Conservation (phyloP, 345 rosid genomes). For the Boechera divaricarpa region DNA sequence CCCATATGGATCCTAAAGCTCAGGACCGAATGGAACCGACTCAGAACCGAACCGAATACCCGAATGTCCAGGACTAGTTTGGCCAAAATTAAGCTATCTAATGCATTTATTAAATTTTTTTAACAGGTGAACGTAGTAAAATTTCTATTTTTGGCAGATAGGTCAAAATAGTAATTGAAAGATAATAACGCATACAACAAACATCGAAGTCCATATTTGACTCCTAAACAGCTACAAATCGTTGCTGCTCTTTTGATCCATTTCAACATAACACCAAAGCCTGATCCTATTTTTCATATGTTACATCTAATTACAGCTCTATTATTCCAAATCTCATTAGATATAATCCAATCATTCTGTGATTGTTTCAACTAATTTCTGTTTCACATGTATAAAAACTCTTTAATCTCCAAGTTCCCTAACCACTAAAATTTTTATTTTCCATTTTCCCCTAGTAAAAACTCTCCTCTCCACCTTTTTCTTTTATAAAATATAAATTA, state of each 20-base stretch:
- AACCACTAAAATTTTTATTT: not conserved
- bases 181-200: not conserved
- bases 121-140: not conserved
- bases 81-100: not conserved
- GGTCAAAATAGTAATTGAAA: not conserved
- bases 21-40: no score
- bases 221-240: not conserved
- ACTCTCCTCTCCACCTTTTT: not conserved
- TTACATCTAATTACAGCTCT: slow-evolving; percentile 2
- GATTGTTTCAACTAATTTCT: not conserved
- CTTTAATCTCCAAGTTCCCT: not conserved
- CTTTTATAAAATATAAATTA: not conserved
- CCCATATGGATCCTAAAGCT: no score
- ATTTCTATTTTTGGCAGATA: not conserved
- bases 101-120: no score
- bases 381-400: slow-evolving; percentile 18
- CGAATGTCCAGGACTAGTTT: no score
- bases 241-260: not conserved
- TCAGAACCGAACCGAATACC: no score
- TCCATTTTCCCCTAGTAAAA: not conserved
- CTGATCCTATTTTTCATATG: slow-evolving; percentile 11
- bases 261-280: not conserved
- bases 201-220: not conserved
- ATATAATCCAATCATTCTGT: not conserved
- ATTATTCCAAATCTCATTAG: not conserved